Conservation (phyloP, 257 asterid genomes). For the Nicotiana paniculata region DNA sequence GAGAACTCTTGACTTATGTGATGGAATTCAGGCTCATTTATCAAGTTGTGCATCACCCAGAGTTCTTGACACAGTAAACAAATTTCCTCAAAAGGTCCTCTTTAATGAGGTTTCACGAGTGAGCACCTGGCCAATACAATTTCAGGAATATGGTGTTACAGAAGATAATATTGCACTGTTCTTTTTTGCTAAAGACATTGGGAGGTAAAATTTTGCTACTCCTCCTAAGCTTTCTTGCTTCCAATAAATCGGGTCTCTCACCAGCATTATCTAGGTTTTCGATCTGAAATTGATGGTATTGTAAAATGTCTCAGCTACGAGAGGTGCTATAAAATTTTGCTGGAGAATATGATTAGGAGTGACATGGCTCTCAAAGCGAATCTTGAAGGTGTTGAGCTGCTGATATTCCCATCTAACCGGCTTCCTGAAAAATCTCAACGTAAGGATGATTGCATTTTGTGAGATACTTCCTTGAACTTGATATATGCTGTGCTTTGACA, state of each 20-base stretch:
- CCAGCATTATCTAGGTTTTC: slow-evolving; percentile 5
- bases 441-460: slow-evolving; percentile 28
- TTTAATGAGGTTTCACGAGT: slow-evolving; percentile 74
- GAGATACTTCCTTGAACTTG: neutral
- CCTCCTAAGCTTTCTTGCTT: slow-evolving; percentile 10
- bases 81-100: slow-evolving; percentile 46
- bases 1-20: slow-evolving; percentile 37
- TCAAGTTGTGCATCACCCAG: slow-evolving; percentile 70
- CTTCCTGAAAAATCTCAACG: slow-evolving; percentile 80
- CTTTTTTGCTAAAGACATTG: slow-evolving; percentile 77
- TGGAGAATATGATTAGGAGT: slow-evolving; percentile 74
- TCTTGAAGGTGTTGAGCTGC: slow-evolving; percentile 69
- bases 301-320: slow-evolving; percentile 54
- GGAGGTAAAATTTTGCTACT: slow-evolving; percentile 39
- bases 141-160: slow-evolving; percentile 71
- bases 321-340: slow-evolving; percentile 58
- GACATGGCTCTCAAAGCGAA: slow-evolving; percentile 81
- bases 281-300: slow-evolving; percentile 16
- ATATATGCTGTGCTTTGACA: neutral
- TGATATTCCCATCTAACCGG: slow-evolving; percentile 79
- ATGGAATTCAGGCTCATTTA: slow-evolving; percentile 86
- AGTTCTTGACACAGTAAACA: slow-evolving; percentile 52
- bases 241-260: slow-evolving; percentile 2
- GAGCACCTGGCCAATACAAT: slow-evolving; percentile 81
- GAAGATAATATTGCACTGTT: slow-evolving; percentile 76